Evolutionary conservation across 2,329 filamentous ascomycete species (phyloP), one percentile per base, ranked within the genome.

Genomic region (Cladobotryum mycophilum): DNA sequence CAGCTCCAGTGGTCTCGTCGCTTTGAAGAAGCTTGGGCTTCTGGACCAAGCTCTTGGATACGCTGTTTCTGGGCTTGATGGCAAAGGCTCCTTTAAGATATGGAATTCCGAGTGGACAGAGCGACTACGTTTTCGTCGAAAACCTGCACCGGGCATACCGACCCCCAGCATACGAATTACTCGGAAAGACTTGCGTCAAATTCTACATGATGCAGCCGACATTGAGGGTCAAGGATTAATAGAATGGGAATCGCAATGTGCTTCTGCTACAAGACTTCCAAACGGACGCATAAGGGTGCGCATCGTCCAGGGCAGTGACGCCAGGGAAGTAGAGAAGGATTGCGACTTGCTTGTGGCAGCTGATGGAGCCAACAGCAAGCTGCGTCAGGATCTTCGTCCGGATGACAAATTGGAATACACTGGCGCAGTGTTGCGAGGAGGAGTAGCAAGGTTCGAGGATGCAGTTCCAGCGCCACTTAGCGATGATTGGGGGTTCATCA

Each of bases 261-360:
- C 61, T 7, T 61, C 58, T 1, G 59, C 60, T 6, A 45, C 13
- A 5, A 47, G 54, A n/a, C 53, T 62, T 2, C 47, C 55, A 2
- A 54, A 55, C 18, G 63, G 63, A 4, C 56, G 56, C 11, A 20
- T 67, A 5, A 49, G 55, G 7, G 60, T 67, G 1, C 6, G 25
- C 47, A 52, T 14, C 43, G 63, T 17, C 41, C 0, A n/a, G 35
- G 1, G 2, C 35, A 30, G 25, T 30, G 25, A 30, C 22, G 18
- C n/a, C 41, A 48, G 49, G 6, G 18, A 22, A 1, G 41, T 51
- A 25, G 50, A 58, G 13, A 49, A 56, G 20, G 55, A 61, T 2
- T 72, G 70, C 41, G 72, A 76, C 52, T 14, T 76, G 1, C 63
- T 77, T 7, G 61, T 77, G 35, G 72, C 66, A 1, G 72, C 74